These are phyloP conservation scores for Stemphylium lycopersici DNA, from an alignment of 2,329 filamentous ascomycete species.

Conservation along the genomic window DNA sequence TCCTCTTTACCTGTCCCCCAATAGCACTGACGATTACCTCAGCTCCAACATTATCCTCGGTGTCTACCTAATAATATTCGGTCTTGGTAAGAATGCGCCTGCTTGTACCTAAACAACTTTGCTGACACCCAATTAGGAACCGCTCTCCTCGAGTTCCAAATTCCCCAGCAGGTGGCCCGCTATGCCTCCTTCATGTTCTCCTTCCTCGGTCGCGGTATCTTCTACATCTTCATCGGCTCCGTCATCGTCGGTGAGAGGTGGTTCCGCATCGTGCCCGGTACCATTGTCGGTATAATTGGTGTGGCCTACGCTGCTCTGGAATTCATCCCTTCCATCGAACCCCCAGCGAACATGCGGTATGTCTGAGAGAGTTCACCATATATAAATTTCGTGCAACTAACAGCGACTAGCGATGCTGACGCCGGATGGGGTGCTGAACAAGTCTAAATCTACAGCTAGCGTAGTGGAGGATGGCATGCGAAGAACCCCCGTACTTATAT, in stretches of 20 bases:
- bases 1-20: background rate
- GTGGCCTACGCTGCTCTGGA: constrained; percentile 69
- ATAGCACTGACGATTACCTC: constrained; percentile 29
- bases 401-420: constrained; percentile 54
- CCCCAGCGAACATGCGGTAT: constrained; percentile 60
- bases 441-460: constrained; percentile 46
- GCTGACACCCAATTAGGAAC: constrained; percentile 60
- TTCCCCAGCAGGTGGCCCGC: constrained; percentile 87
- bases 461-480: constrained; percentile 35
- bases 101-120: background rate
- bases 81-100: constrained; percentile 67
- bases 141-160: constrained; percentile 80
- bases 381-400: background rate
- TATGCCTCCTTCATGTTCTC: constrained; percentile 98
- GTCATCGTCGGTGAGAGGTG: constrained; percentile 74
- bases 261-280: constrained; percentile 76
- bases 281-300: constrained; percentile 77
- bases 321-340: constrained; percentile 59
- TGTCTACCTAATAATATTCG: constrained; percentile 88
- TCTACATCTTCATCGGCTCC: constrained; percentile 94
- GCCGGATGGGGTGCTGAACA: constrained; percentile 61
- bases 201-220: constrained; percentile 92
- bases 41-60: constrained; percentile 80
- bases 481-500: constrained; percentile 26
- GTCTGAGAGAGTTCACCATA: constrained; percentile 4